Percentiles rank a stretch among this genome's conserved stretches.
Evolutionary conservation across 140 eudicot species (phyloP).

Genomic region (Anethum foeniculum): DNA sequence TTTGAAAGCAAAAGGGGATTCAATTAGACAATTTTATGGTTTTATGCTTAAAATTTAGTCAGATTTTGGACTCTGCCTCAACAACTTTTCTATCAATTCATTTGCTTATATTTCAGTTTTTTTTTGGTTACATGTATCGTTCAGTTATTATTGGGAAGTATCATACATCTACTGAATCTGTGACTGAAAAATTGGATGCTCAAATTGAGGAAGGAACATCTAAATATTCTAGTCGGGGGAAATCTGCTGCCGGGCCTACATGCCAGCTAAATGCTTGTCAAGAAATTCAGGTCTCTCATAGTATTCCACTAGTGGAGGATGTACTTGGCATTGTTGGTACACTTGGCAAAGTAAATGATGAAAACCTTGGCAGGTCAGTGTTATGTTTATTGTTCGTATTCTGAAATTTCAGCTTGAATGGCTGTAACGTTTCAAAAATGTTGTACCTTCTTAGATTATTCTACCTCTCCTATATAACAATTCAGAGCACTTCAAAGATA

Average conservation of each 20-base stretch:
- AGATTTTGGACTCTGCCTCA: background rate
- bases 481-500: background rate
- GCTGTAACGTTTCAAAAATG: background rate
- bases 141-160: slow-evolving; percentile 67
- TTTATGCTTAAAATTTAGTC: background rate
- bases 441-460: background rate
- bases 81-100: background rate
- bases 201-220: slow-evolving; percentile 50
- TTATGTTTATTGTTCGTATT: background rate
- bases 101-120: background rate
- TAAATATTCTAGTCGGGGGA: slow-evolving; percentile 41
- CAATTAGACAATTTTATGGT: background rate
- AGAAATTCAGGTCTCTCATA: slow-evolving; percentile 33
- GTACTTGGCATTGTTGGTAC: slow-evolving; percentile 82
- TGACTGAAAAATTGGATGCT: slow-evolving; percentile 31
- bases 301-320: slow-evolving; percentile 40
- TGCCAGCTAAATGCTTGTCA: slow-evolving; percentile 38
- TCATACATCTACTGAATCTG: slow-evolving; percentile 37
- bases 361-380: slow-evolving; percentile 69
- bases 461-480: background rate
- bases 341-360: slow-evolving; percentile 70
- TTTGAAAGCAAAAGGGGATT: background rate
- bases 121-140: background rate
- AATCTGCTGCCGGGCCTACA: slow-evolving; percentile 67
- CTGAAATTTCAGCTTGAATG: background rate